phyloP scores from a whole-genome alignment of 208 protist species.

The Trypanosoma mega region DNA sequence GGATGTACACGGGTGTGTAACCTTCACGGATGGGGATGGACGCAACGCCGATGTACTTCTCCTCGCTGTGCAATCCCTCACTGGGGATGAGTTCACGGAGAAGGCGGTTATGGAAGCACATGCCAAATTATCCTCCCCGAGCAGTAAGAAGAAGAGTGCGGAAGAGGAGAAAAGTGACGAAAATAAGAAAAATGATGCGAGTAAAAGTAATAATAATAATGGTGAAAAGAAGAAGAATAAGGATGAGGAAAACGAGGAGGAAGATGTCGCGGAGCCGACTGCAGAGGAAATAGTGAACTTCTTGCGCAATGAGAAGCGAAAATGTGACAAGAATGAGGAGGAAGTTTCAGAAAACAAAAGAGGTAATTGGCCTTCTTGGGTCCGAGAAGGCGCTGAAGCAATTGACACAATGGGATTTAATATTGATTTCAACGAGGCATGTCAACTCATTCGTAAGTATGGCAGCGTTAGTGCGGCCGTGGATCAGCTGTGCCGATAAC shows the following conservation, averaged over 20 bases:
- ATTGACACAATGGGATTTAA: conserved; percentile 27
- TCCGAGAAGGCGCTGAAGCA: conserved; percentile 10
- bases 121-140: neutral
- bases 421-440: conserved; percentile 12
- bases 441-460: conserved; percentile 16
- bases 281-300: conserved; percentile 20
- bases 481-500: conserved; percentile 12
- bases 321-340: neutral
- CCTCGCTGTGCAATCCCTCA: conserved; percentile 24
- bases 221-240: too few relatives aligned
- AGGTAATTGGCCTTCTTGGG: conserved; percentile 8
- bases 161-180: too few relatives aligned
- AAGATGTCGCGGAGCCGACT: conserved; percentile 7
- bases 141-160: too few relatives aligned
- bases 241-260: too few relatives aligned
- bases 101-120: conserved; percentile 23
- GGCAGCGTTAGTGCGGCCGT: conserved; percentile 24
- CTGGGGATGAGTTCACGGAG: conserved; percentile 34
- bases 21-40: conserved; percentile 45
- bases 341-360: neutral
- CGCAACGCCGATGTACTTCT: conserved; percentile 28
- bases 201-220: too few relatives aligned
- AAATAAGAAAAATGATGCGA: too few relatives aligned
- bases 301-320: conserved; percentile 3
- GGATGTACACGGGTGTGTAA: conserved; percentile 24